Base-by-base conservation (phyloP, 140 eudicot genomes). In the Anethum foeniculum region DNA sequence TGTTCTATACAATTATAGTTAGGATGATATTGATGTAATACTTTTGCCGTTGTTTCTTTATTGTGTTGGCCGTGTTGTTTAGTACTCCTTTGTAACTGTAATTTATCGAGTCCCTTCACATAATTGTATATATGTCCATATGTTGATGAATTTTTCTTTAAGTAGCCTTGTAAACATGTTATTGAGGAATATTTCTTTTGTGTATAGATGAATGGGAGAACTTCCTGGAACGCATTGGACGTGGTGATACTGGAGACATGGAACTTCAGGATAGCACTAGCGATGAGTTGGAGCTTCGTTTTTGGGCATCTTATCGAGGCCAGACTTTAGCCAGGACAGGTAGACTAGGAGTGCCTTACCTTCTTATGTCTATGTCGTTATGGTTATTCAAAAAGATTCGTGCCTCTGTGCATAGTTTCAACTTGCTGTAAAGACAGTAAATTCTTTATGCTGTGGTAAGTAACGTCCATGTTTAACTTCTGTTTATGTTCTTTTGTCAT, bases 231-330 rank as follows among this genome's bases (percentile, higher is more conserved):
- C 93, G 99, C 71, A 92, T 92, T 84, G 94, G 91, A 14, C 88
- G 88, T 44, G 85, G 75, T 77, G 91, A 88, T 79, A 79, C 87
- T 41, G 89, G 92, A 74, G 99, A 89, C 83, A 79, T 86, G 77
- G 99, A 95, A 76, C 90, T 95, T 62, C 95, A 88, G 83, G 97
- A 88, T 56, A 90, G 86, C 83, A 81, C 96, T 52, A 84, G 87
- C 60, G 94, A 86, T 81, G 88, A 90, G 32, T 77, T 90, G 85
- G 99, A 95, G 88, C 97, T 95, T 64, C 91, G 99, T 23, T 92
- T 95, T 89, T 95, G 99, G 99, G 97, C 90, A 81, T 95, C 99
- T 79, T 95, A 95, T 86, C 88, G 99, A 27, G 99, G 99, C 65
- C 99, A 95, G 79, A 95, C 99, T 54, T 85, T 95, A 80, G 90